Evolutionary conservation across 257 asterid genomes (phyloP), one percentile per base, ranked within the genome.

Genomic region (Paulownia fortunei): DNA sequence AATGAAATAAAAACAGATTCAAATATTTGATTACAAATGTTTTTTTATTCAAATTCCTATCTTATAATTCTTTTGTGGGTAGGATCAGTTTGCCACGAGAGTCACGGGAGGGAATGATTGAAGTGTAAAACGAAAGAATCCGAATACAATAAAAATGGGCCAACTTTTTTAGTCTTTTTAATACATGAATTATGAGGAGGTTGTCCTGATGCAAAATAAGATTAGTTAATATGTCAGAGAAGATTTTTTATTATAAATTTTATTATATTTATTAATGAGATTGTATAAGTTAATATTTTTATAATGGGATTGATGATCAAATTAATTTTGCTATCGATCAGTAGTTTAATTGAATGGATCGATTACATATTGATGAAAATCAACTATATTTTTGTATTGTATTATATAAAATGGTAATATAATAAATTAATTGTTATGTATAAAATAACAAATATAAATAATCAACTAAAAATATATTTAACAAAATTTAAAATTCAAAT

Each of bases 51-150:
- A 8, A 55, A 21, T 55, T 19, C 32, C 7, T 52, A 55, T 55
- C 32, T 8, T 21, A 55, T 2, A 19, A 19, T 55, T 19, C 0
- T 1, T 21, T 23, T 24, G 0, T 47, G 0, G 2, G 2, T 24
- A 24, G 36, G 30, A 26, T 58, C 13, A 58, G 9, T 58, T 58
- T 27, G 13, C n/a, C 64, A 24, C 37, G 36, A 3, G 64, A 26
- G 19, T 8, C 81, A 54, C 47, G 37, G 18, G 59, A 30, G 63
- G 55, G 52, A 41, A 77, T 77, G 71, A 77, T 68, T 77, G 69
- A 39, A 62, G 9, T 30, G 26, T 21, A 44, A 27, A 68, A 55
- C 41, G 21, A 58, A 56, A 39, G 56, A 23, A 24, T 15, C 55
- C 19, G 26, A 10, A 41, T 59, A 10, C 13, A 46, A 61, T 3